Percentiles rank a stretch among this genome's conserved stretches.
Conservation (phyloP, 1,284 basidiomycete species). For the Rhodotorula sp. region DNA sequence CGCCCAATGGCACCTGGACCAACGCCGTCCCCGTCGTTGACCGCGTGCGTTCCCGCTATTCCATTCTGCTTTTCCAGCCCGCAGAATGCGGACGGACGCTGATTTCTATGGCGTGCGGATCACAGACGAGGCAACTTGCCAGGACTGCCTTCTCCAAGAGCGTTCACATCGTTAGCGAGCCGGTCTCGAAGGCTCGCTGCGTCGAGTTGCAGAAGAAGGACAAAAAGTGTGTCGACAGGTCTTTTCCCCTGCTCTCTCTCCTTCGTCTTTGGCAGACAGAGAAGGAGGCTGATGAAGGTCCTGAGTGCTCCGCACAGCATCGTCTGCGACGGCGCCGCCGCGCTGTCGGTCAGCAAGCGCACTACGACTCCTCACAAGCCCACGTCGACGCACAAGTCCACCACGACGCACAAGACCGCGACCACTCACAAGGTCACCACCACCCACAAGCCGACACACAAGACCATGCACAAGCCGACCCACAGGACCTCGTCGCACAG, state of each 20-base stretch:
- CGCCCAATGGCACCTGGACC: slow-evolving; percentile 14
- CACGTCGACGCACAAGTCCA: no score
- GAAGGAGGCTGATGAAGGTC: no score
- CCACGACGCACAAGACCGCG: no score
- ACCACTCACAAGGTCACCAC: no score
- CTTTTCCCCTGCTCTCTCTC: not conserved
- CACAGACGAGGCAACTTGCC: slow-evolving; percentile 4
- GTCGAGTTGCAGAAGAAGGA: not conserved
- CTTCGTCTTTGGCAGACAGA: no score
- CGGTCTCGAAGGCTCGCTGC: slow-evolving; percentile 5
- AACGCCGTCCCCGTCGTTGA: slow-evolving; percentile 6
- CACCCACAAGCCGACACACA: no score
- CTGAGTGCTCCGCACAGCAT: no score
- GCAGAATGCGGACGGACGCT: not conserved
- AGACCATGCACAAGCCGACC: no score
- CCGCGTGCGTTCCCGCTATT: not conserved
- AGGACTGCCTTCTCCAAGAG: slow-evolving; percentile 1
- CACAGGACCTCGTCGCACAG: no score
- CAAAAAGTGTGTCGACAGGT: not conserved
- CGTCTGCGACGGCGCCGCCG: no score
- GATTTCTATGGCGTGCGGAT: not conserved
- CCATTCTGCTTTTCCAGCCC: not conserved
- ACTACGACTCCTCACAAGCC: no score
- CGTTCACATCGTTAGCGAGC: not conserved
- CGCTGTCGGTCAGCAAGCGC: no score